These are phyloP conservation scores for Leccinum imitatum DNA, from an alignment of 768 basidiomycete genomes.

Conservation along the genomic window DNA sequence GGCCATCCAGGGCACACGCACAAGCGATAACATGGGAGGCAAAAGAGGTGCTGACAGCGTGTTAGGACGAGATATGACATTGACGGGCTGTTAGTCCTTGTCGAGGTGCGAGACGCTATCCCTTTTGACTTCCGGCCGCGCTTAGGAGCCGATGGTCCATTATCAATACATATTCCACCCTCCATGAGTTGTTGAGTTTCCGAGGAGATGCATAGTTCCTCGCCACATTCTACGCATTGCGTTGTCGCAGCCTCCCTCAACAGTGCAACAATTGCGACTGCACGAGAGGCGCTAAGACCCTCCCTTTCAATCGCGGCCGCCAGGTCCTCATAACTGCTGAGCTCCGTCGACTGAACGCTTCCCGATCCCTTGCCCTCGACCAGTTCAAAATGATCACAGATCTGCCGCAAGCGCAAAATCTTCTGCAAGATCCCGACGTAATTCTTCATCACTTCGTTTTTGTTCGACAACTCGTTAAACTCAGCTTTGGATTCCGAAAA, in stretches of 20 bases:
- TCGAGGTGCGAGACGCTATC: constrained; percentile 60
- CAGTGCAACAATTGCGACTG: constrained; percentile 80
- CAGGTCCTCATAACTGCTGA: constrained; percentile 71
- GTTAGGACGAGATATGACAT: constrained; percentile 72
- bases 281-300: constrained; percentile 74
- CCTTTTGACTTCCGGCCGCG: constrained; percentile 57
- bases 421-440: constrained; percentile 97
- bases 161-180: constrained; percentile 48
- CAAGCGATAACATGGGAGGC: constrained; percentile 78
- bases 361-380: constrained; percentile 67
- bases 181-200: constrained; percentile 43
- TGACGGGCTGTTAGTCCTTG: constrained; percentile 72
- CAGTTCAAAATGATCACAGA: constrained; percentile 94
- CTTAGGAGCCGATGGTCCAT: constrained; percentile 48
- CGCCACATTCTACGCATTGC: constrained; percentile 85
- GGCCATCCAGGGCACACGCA: constrained; percentile 84
- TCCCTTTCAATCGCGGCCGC: constrained; percentile 71
- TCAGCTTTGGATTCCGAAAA: constrained; percentile 90
- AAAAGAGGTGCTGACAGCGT: constrained; percentile 93
- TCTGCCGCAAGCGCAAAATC: constrained; percentile 93
- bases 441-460: constrained; percentile 96
- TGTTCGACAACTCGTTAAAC: constrained; percentile 81
- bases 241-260: constrained; percentile 84
- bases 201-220: constrained; percentile 59
- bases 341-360: constrained; percentile 47